Evolutionary conservation across 768 basidiomycete genomes (phyloP).

Genomic region (Amanita jacksonii): DNA sequence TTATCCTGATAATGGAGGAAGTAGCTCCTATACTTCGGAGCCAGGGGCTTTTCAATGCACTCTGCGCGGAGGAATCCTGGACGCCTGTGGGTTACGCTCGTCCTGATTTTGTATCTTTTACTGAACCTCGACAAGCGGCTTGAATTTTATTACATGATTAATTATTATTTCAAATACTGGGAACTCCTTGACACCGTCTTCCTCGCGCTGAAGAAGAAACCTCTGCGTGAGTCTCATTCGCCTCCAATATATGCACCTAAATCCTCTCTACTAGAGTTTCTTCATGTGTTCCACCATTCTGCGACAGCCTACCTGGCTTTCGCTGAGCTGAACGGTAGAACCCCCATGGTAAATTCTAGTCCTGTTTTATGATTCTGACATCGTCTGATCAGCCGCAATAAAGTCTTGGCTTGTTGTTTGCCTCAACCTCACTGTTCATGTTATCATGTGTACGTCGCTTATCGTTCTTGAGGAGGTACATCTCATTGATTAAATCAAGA

Average conservation of each 20-base stretch:
- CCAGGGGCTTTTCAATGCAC: conserved; percentile 61
- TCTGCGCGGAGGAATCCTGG: conserved; percentile 76
- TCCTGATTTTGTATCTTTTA: conserved; percentile 7
- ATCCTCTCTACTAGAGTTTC: conserved; percentile 53
- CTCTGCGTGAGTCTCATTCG: conserved; percentile 54
- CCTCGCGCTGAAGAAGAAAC: conserved; percentile 97
- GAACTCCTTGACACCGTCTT: conserved; percentile 97
- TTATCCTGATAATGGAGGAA: conserved; percentile 88
- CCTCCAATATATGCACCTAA: not conserved
- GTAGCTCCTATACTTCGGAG: conserved; percentile 71
- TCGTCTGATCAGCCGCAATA: too few species aligned
- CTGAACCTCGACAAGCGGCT: conserved; percentile 45
- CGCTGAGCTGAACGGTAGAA: conserved; percentile 88
- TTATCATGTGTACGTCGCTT: conserved; percentile 82
- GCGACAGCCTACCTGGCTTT: conserved; percentile 94
- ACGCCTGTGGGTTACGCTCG: conserved; percentile 56
- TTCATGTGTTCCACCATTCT: conserved; percentile 99
- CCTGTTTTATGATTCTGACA: not conserved
- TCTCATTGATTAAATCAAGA: conserved; percentile 33
- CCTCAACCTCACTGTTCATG: conserved; percentile 88
- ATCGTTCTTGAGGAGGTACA: not conserved
- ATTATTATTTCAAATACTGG: conserved; percentile 97
- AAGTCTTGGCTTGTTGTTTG: conserved; percentile 95
- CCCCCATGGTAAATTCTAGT: conserved; percentile 67
- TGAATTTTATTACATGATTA: conserved; percentile 97